Percentiles rank a stretch among this genome's conserved stretches.
Evolutionary conservation across 371 early-diverging fungal genomes (phyloP).

Genomic region (Lichtheimia hyalospora): DNA sequence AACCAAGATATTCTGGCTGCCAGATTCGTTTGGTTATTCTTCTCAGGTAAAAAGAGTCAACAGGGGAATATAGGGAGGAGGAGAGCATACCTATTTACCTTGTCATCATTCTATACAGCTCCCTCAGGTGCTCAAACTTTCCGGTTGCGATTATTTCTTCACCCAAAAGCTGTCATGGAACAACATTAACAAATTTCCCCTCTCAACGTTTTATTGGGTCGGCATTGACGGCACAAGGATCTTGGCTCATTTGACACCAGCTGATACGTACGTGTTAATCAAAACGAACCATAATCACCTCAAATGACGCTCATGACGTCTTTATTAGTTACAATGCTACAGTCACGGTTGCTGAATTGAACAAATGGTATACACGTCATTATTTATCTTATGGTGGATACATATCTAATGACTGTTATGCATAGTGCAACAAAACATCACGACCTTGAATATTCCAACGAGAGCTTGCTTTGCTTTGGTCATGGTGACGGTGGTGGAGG

Average conservation of each 20-base stretch:
- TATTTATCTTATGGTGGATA: no score
- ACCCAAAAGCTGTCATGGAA: slow-evolving; percentile 99
- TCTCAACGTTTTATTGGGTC: slow-evolving; percentile 89
- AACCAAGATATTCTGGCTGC: slow-evolving; percentile 91
- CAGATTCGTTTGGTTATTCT: slow-evolving; percentile 86
- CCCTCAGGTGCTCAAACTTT: slow-evolving; percentile 86
- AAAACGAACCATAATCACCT: no score
- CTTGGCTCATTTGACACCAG: slow-evolving; percentile 84
- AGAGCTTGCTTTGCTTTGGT: slow-evolving; percentile 45
- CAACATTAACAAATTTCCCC: slow-evolving; percentile 96
- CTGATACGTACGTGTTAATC: slow-evolving; percentile 62
- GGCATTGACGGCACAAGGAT: slow-evolving; percentile 75
- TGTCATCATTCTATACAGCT: slow-evolving; percentile 36
- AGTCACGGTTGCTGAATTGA: slow-evolving; percentile 34
- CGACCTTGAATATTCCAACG: slow-evolving; percentile 41
- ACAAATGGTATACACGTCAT: slow-evolving; percentile 32
- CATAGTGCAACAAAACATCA: slow-evolving; percentile 41
- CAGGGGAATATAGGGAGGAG: background rate
- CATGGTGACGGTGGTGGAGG: slow-evolving; percentile 99
- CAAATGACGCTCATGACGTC: background rate
- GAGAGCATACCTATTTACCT: background rate
- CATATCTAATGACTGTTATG: background rate
- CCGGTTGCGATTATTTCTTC: slow-evolving; percentile 92
- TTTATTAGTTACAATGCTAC: slow-evolving; percentile 34
- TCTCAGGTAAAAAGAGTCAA: slow-evolving; percentile 22